Base-by-base conservation (phyloP, 768 basidiomycete species). In the Tricholoma hemisulphureum region DNA sequence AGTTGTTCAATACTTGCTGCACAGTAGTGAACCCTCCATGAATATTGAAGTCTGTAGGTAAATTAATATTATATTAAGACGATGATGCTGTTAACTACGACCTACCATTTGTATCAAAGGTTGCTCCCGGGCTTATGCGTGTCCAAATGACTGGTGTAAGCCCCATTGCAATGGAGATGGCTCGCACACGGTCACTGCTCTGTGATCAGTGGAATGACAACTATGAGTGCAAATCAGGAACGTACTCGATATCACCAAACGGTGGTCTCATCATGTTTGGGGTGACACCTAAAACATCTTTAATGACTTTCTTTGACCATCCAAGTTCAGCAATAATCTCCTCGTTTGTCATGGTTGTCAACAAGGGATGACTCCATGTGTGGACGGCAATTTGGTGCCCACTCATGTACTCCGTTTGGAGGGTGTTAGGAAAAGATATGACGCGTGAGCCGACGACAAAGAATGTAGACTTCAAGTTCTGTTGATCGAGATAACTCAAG, bases 121-220 rank as follows among this genome's bases (percentile, higher is more conserved):
- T 87, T 1, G 80, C 78, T 9, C 70, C 61, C 16, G 82, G 68
- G 63, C 81, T 83, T 58, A 84, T 79, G 51, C 85, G 83, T 20
- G 89, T 89, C 93, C 93, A 95, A 65, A 96, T 89, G 65, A 94
- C 83, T 18, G 93, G 87, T 2, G 78, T 85, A 31, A 95, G 75
- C 35, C 88, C 87, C 92, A 95, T 93, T 46, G 92, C 91, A 51
- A 79, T 71, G 18, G 83, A 83, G 62, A 96, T 91, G 43, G 88
- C 88, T 64, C 93, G 89, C 28, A 96, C 91, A 65, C 93, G 89
- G 71, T 95, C 84, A 69, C 90, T 90, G 63, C 13, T 62, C 59
- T 67, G 26, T 23, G 26, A 23, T 65, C 45, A 67, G 46, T 31
- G 46, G 10, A 20, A 58, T 16, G 9, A 34, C 18, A n/a, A 24